Base-by-base conservation (phyloP, 208 protist species). In the Wallacemonas collosoma region DNA sequence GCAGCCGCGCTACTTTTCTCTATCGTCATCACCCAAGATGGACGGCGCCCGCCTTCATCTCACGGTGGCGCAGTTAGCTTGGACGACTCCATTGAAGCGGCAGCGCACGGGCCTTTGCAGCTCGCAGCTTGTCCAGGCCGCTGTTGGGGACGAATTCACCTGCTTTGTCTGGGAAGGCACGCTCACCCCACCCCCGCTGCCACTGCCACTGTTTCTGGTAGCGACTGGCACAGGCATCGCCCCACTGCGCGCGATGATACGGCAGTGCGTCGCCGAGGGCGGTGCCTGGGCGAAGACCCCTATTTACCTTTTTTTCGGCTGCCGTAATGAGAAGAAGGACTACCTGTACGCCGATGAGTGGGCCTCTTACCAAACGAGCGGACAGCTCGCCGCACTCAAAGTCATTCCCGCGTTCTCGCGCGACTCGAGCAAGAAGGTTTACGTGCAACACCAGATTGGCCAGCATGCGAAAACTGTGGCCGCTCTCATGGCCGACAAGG, bases 361-460 rank as follows among this genome's bases (percentile, higher is more conserved):
- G 90, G 65, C 15, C 8, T 54, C 68, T 14, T 60, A 90, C 14
- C 36, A 50, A 68, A 43, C 65, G 3, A 61, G 12, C 5, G 79
- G 84, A 1, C 36, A 47, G 36, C 67, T 93, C 54, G 77, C 76
- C 8, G n/a, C 58, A 7, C 71, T 97, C 41, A 69, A 79, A n/a
- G 78, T 97, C 4, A 62, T 95, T 15, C 77, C 89, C 0, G 92
- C 92, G 17, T 97, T 97, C 58, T 97, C 92, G 15, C 89, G 92
- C 54, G 86, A 93, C 73, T 62, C 82, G 35, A 72, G 71, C 1
- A 83, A 83, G 58, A 97, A 97, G 77, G 68, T 91, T 38, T 97
- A 97, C 72, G 92, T 97, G 55, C 92, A 97, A 75, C 89, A 97
- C 75, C 80, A 86, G 36, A 75, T 97, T 48, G 91, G 89, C 40